These are phyloP conservation scores for Geosmithia flava DNA, from an alignment of 2,329 filamentous ascomycete species.

Conservation along the genomic window DNA sequence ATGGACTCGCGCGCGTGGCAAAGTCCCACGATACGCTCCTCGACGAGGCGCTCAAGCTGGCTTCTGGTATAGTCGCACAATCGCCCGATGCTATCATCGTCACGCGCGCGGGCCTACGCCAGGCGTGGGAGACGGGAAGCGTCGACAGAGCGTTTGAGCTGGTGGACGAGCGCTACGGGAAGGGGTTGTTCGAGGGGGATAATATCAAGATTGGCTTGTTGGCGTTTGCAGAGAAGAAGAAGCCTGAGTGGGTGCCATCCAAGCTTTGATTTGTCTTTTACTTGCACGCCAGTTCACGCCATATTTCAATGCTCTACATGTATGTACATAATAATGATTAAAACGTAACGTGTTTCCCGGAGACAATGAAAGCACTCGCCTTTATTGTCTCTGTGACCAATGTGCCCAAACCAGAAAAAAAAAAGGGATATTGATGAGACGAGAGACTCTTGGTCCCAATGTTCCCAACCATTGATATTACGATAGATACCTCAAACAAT, in stretches of 20 bases:
- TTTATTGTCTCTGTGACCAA: too few species aligned
- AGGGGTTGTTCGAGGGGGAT: conserved; percentile 24
- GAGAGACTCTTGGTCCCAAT: too few species aligned
- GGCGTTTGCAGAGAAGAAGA: conserved; percentile 38
- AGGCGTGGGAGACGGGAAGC: conserved; percentile 24
- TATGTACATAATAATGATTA: too few species aligned
- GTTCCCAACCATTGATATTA: too few species aligned
- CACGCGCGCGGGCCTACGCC: conserved; percentile 22
- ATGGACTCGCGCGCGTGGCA: conserved; percentile 8
- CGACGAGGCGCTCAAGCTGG: conserved; percentile 20
- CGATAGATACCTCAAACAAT: too few species aligned
- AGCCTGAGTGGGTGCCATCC: conserved; percentile 33
- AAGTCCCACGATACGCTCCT: conserved; percentile 19
- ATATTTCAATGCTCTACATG: too few species aligned
- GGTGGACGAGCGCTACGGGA: conserved; percentile 26
- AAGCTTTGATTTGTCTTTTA: conserved; percentile 21
- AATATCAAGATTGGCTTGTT: conserved; percentile 35
- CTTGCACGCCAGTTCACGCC: not conserved
- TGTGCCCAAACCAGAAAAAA: too few species aligned
- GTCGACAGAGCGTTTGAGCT: conserved; percentile 25
- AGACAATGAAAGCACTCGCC: too few species aligned
- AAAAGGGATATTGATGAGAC: too few species aligned
- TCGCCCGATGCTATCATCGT: conserved; percentile 24
- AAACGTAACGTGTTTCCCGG: too few species aligned
- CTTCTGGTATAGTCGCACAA: conserved; percentile 18